These are phyloP conservation scores for Collybia sordida DNA, from an alignment of 768 basidiomycete genomes.

Conservation along the genomic window DNA sequence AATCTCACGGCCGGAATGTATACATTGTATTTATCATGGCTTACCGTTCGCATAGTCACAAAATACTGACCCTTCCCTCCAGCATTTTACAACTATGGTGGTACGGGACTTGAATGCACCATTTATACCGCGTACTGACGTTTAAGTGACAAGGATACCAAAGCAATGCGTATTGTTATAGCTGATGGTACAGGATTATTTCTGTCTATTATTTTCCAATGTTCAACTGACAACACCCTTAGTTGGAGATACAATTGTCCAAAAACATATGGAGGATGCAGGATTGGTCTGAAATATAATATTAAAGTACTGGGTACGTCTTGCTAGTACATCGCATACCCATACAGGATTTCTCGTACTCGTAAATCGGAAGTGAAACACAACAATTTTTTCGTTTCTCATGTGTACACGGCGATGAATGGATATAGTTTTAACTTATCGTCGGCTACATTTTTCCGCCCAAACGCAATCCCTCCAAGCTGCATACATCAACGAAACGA, in stretches of 20 bases:
- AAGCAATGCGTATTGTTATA: conserved; percentile 62
- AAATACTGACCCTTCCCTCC: neutral
- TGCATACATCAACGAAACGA: conserved; percentile 36
- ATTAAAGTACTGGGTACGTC: too few relatives aligned
- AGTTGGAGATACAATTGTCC: conserved; percentile 66
- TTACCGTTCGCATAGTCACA: conserved; percentile 8
- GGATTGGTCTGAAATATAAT: conserved; percentile 29
- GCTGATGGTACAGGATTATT: conserved; percentile 45
- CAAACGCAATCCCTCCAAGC: conserved; percentile 39
- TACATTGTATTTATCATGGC: conserved; percentile 54
- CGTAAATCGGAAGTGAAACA: too few relatives aligned
- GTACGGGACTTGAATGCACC: conserved; percentile 24
- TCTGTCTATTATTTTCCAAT: neutral
- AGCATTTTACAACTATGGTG: conserved; percentile 75
- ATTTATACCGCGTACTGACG: conserved; percentile 1
- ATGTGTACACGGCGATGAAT: too few relatives aligned
- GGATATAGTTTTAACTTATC: too few relatives aligned
- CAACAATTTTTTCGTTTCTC: too few relatives aligned
- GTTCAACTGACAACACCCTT: neutral
- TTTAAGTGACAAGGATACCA: conserved; percentile 48
- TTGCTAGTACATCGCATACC: too few relatives aligned
- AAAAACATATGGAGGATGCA: conserved; percentile 55
- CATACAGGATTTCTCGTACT: too few relatives aligned
- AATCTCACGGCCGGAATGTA: conserved; percentile 71
- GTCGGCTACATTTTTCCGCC: too few relatives aligned